These are phyloP conservation scores for Periconia sp. DNA, from an alignment of 2,329 filamentous ascomycete species.

Conservation along the genomic window DNA sequence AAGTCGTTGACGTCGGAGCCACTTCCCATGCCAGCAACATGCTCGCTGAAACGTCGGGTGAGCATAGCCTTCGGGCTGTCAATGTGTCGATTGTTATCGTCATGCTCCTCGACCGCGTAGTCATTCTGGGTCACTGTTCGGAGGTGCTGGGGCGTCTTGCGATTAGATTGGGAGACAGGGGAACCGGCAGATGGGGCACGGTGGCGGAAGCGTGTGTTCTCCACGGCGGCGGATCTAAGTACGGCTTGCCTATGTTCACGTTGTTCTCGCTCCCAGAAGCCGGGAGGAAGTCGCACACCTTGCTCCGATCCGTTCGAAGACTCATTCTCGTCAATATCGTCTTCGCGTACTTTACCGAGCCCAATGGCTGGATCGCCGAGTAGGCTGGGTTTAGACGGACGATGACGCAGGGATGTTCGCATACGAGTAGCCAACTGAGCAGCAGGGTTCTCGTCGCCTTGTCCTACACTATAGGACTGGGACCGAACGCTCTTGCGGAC, in stretches of 20 bases:
- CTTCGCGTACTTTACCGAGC: slow-evolving; percentile 42
- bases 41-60: slow-evolving; percentile 46
- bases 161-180: slow-evolving; percentile 28
- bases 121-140: slow-evolving; percentile 70
- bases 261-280: slow-evolving; percentile 39
- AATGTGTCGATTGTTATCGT: slow-evolving; percentile 65
- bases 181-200: slow-evolving; percentile 36
- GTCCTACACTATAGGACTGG: slow-evolving; percentile 94
- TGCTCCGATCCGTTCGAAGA: slow-evolving; percentile 63
- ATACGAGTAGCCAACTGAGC: slow-evolving; percentile 59
- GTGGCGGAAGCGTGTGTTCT: slow-evolving; percentile 42
- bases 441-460: slow-evolving; percentile 66
- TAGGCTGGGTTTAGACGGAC: slow-evolving; percentile 79
- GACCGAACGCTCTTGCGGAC: slow-evolving; percentile 93
- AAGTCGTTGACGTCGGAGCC: slow-evolving; percentile 30
- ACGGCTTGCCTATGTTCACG: slow-evolving; percentile 29
- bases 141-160: slow-evolving; percentile 53
- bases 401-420: slow-evolving; percentile 68
- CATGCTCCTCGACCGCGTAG: slow-evolving; percentile 74
- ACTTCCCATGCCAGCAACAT: slow-evolving; percentile 28
- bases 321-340: slow-evolving; percentile 68
- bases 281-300: slow-evolving; percentile 48
- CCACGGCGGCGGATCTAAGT: slow-evolving; percentile 44
- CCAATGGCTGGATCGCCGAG: slow-evolving; percentile 62
- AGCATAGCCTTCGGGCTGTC: slow-evolving; percentile 42